Percentiles rank a stretch among this genome's conserved stretches.
phyloP scores from a whole-genome alignment of 1,139 yeast species.

The Saccharomyces uvarum region DNA sequence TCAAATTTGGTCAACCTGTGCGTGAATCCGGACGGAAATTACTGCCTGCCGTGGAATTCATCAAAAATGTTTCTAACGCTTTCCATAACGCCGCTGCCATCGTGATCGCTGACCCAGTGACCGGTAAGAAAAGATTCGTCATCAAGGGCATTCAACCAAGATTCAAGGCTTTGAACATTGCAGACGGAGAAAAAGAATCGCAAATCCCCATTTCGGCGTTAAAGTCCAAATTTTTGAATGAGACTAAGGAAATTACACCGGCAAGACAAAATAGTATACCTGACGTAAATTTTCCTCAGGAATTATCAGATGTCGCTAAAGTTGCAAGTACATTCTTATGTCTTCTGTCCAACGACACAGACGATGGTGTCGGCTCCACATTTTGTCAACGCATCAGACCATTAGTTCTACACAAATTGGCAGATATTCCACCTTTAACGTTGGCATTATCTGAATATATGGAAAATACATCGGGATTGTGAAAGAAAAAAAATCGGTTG shows the following conservation, averaged over 20 bases:
- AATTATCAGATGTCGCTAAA: slow-evolving; percentile 29
- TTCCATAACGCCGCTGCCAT: slow-evolving; percentile 90
- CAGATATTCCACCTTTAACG: slow-evolving; percentile 31
- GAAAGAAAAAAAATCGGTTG: slow-evolving; percentile 2
- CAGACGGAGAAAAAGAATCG: slow-evolving; percentile 19
- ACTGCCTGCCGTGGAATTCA: slow-evolving; percentile 92
- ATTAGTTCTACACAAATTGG: slow-evolving; percentile 24
- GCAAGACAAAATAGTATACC: slow-evolving; percentile 26
- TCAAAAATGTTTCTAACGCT: slow-evolving; percentile 85
- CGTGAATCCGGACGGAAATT: slow-evolving; percentile 46
- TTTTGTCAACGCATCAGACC: slow-evolving; percentile 28
- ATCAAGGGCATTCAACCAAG: slow-evolving; percentile 84
- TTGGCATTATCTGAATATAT: slow-evolving; percentile 28
- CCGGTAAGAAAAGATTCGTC: slow-evolving; percentile 70
- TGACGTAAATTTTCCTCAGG: slow-evolving; percentile 22
- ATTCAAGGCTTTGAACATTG: slow-evolving; percentile 39
- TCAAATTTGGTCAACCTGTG: slow-evolving; percentile 57
- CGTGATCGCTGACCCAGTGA: slow-evolving; percentile 59
- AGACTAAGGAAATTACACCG: slow-evolving; percentile 15
- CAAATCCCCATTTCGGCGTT: neutral
- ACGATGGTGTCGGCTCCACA: slow-evolving; percentile 21
- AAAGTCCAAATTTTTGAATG: slow-evolving; percentile 18
- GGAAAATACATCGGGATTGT: slow-evolving; percentile 27
- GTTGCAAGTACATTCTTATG: slow-evolving; percentile 30
- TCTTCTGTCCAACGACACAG: slow-evolving; percentile 28